These are phyloP conservation scores for Nidula microcarpa DNA, from an alignment of 768 basidiomycete genomes.

Conservation along the genomic window DNA sequence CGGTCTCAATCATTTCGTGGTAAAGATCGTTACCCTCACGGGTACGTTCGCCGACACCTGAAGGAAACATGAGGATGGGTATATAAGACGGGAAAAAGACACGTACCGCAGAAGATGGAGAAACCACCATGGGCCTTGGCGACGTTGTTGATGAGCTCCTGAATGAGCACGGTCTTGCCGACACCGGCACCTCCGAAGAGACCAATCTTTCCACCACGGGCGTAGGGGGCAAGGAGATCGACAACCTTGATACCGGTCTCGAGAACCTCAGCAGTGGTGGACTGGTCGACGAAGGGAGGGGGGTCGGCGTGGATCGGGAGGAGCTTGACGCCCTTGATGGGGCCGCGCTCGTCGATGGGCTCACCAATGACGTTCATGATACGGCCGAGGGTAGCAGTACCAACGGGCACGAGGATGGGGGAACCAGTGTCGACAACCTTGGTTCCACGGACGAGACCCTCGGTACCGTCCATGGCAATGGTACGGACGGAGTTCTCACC, in stretches of 20 bases:
- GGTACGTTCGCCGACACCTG: conserved; percentile 99
- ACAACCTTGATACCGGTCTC: conserved; percentile 99
- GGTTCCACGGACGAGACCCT: conserved; percentile 99
- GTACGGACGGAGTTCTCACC: conserved; percentile 99
- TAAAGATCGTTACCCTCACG: conserved; percentile 99
- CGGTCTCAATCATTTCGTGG: conserved; percentile 99
- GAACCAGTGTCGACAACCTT: conserved; percentile 96
- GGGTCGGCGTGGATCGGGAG: conserved; percentile 96
- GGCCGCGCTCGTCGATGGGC: conserved; percentile 99
- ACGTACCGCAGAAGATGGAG: conserved; percentile 95
- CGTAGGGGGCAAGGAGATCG: conserved; percentile 98
- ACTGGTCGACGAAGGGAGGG: conserved; percentile 96
- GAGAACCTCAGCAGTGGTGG: conserved; percentile 96
- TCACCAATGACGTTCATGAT: conserved; percentile 99
- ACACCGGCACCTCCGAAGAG: conserved; percentile 99
- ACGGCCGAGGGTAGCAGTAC: conserved; percentile 89
- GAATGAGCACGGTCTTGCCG: conserved; percentile 99
- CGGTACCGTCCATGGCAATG: conserved; percentile 99
- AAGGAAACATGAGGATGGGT: conserved; percentile 8
- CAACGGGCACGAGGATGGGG: conserved; percentile 97
- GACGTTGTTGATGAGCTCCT: conserved; percentile 99
- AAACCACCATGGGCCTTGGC: conserved; percentile 99
- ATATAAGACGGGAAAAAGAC: conserved; percentile 1
- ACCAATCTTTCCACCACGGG: conserved; percentile 99
- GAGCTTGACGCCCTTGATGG: conserved; percentile 93